These are phyloP conservation scores for Eucalyptus marginata DNA, from an alignment of 345 rosid genomes.

Conservation along the genomic window DNA sequence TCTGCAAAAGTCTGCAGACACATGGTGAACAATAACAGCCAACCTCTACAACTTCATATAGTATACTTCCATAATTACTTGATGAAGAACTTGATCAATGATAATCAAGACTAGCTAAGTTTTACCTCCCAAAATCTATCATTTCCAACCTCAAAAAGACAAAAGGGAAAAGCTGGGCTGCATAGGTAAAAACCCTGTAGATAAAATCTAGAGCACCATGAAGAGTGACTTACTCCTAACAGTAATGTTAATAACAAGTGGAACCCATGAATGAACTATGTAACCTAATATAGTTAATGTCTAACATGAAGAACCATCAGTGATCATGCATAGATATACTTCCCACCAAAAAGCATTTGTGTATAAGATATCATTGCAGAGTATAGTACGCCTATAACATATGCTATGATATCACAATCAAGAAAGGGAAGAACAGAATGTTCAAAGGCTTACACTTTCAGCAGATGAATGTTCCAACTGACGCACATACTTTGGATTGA, in stretches of 20 bases:
- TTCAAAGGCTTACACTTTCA: conserved; percentile 54
- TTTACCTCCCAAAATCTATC: background rate
- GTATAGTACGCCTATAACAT: background rate
- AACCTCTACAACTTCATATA: background rate
- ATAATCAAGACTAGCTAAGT: background rate
- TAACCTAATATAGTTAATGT: background rate
- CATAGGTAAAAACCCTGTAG: background rate
- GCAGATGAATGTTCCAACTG: conserved; percentile 56
- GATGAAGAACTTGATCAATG: background rate
- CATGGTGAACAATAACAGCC: background rate
- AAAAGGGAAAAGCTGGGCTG: background rate
- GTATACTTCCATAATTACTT: background rate
- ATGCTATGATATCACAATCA: background rate
- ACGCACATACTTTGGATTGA: conserved; percentile 89
- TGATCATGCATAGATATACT: background rate
- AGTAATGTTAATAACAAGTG: background rate
- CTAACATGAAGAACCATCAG: background rate
- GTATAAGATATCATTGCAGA: background rate
- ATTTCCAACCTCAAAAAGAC: background rate
- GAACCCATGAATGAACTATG: background rate
- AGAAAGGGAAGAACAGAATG: background rate
- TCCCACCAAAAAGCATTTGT: background rate
- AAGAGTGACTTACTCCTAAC: background rate
- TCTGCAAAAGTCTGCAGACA: background rate
- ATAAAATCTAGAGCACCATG: background rate